Conservation (phyloP, 164 flowering plant species). For the Vitis riparia region DNA sequence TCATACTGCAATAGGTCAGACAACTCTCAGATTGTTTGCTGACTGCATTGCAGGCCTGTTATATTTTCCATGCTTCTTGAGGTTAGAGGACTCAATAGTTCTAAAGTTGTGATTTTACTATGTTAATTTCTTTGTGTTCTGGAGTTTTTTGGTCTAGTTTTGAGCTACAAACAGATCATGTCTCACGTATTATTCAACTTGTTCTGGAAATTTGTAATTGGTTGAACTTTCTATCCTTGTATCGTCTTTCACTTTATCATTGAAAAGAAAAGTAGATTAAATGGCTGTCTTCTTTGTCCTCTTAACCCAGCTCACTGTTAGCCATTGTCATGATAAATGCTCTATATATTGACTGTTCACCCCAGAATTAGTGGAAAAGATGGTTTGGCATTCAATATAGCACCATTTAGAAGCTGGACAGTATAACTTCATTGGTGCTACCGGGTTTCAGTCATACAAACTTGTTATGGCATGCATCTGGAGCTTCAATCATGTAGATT, state of each 20-base stretch:
- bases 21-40: background rate
- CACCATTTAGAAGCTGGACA: too few relatives aligned
- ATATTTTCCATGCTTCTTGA: slow-evolving; percentile 1
- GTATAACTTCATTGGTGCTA: too few relatives aligned
- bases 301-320: background rate
- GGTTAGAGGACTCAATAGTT: slow-evolving; percentile 1
- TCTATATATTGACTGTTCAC: too few relatives aligned
- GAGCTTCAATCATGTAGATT: too few relatives aligned
- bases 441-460: too few relatives aligned
- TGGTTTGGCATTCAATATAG: too few relatives aligned
- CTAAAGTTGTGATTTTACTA: background rate
- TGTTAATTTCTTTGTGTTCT: background rate
- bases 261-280: background rate
- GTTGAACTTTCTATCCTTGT: background rate
- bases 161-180: background rate
- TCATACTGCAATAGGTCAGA: background rate
- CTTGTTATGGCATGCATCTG: too few relatives aligned
- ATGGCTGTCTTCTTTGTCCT: background rate
- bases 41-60: background rate
- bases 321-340: too few relatives aligned
- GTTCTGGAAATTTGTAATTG: background rate
- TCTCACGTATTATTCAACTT: background rate
- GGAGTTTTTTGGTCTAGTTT: background rate
- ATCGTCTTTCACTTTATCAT: background rate
- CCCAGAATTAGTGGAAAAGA: too few relatives aligned